Evolutionary conservation across 306 rosid species (phyloP), one percentile per base, ranked within the genome.

Genomic region (Ammopiptanthus mongolicus): DNA sequence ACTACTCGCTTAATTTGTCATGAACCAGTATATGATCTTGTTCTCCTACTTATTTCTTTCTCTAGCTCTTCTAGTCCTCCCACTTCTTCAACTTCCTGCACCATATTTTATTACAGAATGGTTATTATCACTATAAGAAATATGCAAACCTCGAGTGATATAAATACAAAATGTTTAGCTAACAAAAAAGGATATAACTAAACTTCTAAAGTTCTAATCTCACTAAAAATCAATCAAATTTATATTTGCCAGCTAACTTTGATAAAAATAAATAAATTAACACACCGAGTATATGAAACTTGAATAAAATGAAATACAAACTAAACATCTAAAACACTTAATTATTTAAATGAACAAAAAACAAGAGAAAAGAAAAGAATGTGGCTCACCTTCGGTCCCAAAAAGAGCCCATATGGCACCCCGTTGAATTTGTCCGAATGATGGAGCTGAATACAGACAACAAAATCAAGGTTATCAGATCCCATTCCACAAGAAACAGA

Each of bases 371-470:
- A 46, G 31, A 46, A 8, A 44, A 29, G 21, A 50, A 29, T 33
- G 62, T 28, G 31, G 11, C 89, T 22, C 18, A 93, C 97, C 91
- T 85, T 87, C 0, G 97, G 99, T 82, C 99, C 99, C 46, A 95
- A 80, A 87, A 95, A 95, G 78, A 95, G 83, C 33, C 99, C 99
- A 58, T 92, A 95, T 12, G 99, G 99, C 10, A 92, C 97, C 55
- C 99, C 97, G 1, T 87, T 31, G 88, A 95, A 95, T 79, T 90
- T 92, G 68, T 92, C 99, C 3, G 97, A 82, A 75, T 92, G 99
- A 77, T 95, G 99, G 42, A 95, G 93, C 99, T 95, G 84, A 53
- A 66, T 22, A 48, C 70, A 79, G 17, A 79, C 60, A 82, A 81
- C 73, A 71, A 80, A 83, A 81, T 74, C 75, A 68, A 61, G 48